Conservation (phyloP, 1,284 basidiomycete species). For the Apiotrichum veenhuisii region DNA sequence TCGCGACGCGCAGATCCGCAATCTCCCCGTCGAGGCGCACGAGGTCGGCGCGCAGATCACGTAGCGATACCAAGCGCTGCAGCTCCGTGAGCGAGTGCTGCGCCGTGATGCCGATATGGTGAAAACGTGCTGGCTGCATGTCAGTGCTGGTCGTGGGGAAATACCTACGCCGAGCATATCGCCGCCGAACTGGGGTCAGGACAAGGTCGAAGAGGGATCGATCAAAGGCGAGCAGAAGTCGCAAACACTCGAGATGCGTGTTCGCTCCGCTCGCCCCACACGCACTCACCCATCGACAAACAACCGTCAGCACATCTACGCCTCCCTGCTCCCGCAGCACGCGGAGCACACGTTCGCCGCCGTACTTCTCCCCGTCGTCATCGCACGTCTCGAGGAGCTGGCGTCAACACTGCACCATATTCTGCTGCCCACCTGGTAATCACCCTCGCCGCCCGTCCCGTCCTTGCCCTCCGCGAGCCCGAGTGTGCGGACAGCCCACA, state of each 20-base stretch:
- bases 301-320: slow-evolving; percentile 42
- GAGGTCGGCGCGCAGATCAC: slow-evolving; percentile 33
- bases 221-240: too few species aligned
- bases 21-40: slow-evolving; percentile 40
- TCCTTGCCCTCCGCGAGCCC: slow-evolving; percentile 37
- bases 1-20: slow-evolving; percentile 22
- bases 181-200: slow-evolving; percentile 35
- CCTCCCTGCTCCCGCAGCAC: slow-evolving; percentile 35
- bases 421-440: slow-evolving; percentile 36
- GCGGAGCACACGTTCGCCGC: slow-evolving; percentile 39
- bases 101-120: slow-evolving; percentile 41
- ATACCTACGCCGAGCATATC: slow-evolving; percentile 43
- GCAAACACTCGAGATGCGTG: too few species aligned
- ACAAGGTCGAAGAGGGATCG: neutral
- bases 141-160: neutral
- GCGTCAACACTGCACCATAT: neutral
- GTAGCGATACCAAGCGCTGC: slow-evolving; percentile 24
- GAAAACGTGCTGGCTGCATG: slow-evolving; percentile 42
- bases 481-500: slow-evolving; percentile 44
- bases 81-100: slow-evolving; percentile 34
- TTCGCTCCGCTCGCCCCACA: neutral
- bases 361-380: slow-evolving; percentile 47
- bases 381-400: slow-evolving; percentile 41
- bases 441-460: slow-evolving; percentile 43
- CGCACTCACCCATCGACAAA: slow-evolving; percentile 37